Percentiles rank a stretch among this genome's conserved stretches.
Evolutionary conservation across 257 asterid species (phyloP).

Genomic region (Osmanthus fragrans): DNA sequence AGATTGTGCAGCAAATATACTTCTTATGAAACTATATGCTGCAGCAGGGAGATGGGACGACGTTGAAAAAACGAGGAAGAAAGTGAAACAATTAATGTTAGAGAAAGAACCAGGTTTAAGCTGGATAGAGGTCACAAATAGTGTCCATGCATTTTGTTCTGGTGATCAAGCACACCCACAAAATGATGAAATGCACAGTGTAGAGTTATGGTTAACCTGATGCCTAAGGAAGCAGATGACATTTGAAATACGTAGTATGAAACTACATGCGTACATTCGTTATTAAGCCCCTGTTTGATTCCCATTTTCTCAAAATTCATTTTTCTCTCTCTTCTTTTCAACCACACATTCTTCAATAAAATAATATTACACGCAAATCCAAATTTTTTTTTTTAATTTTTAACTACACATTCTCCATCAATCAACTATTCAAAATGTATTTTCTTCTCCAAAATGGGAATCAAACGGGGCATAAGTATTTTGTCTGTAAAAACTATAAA

Average conservation of each 20-base stretch:
- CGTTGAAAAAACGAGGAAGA: conserved; percentile 57
- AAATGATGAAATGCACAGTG: conserved; percentile 32
- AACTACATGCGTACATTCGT: too few relatives aligned
- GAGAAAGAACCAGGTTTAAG: conserved; percentile 77
- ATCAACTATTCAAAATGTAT: too few relatives aligned
- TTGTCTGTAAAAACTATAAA: too few relatives aligned
- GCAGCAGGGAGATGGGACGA: conserved; percentile 64
- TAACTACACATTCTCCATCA: too few relatives aligned
- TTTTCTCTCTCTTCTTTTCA: too few relatives aligned
- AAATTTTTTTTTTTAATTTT: too few relatives aligned
- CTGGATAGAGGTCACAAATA: conserved; percentile 57
- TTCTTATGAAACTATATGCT: conserved; percentile 66
- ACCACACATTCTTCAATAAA: too few relatives aligned
- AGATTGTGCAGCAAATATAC: conserved; percentile 54
- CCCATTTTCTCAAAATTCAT: too few relatives aligned
- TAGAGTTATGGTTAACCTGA: conserved; percentile 42
- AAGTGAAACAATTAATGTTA: conserved; percentile 35
- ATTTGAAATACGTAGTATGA: not conserved
- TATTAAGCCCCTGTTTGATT: too few relatives aligned
- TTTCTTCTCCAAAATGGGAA: too few relatives aligned
- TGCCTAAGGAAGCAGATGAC: conserved; percentile 19
- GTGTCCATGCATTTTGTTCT: conserved; percentile 49
- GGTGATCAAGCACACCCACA: conserved; percentile 51
- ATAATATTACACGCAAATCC: too few relatives aligned
- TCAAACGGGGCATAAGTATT: too few relatives aligned